These are phyloP conservation scores for Ustilago crameri DNA, from an alignment of 1,284 basidiomycete species.

Conservation along the genomic window DNA sequence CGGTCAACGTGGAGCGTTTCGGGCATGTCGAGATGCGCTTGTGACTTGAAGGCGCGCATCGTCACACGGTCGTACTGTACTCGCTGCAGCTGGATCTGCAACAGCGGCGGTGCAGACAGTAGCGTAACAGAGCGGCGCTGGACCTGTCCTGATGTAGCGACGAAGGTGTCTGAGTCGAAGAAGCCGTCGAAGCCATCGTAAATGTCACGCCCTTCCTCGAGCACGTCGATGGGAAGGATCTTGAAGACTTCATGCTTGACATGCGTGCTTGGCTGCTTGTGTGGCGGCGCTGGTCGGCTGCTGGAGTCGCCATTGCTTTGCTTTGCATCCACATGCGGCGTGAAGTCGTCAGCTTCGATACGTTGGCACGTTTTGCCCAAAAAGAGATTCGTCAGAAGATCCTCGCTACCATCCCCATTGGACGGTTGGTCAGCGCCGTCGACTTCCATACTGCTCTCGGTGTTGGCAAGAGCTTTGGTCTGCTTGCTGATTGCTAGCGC, in stretches of 20 bases:
- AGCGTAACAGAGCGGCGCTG: conserved; percentile 88
- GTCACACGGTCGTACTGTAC: conserved; percentile 95
- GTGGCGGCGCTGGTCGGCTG: conserved; percentile 15
- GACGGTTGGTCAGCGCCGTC: conserved; percentile 13
- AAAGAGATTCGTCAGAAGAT: conserved; percentile 54
- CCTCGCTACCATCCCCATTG: conserved; percentile 5
- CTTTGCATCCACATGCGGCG: background rate
- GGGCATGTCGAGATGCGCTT: conserved; percentile 90
- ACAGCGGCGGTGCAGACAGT: conserved; percentile 84
- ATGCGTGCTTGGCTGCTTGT: conserved; percentile 71
- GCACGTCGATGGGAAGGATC: conserved; percentile 91
- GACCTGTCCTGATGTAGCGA: conserved; percentile 82
- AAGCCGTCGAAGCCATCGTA: conserved; percentile 94
- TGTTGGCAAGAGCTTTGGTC: background rate
- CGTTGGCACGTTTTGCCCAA: conserved; percentile 58
- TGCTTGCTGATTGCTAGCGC: conserved; percentile 75
- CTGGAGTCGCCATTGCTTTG: conserved; percentile 6
- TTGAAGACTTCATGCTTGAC: conserved; percentile 92
- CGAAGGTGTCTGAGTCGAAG: conserved; percentile 84
- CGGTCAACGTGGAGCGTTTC: conserved; percentile 90
- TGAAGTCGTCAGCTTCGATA: conserved; percentile 39
- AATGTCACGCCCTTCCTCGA: conserved; percentile 83
- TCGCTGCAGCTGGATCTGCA: conserved; percentile 94
- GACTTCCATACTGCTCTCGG: conserved; percentile 30
- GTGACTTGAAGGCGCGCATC: conserved; percentile 90